A percentile compares a stretch with the other conserved stretches of the same genome.
These are phyloP conservation scores for Platanthera zijinensis DNA, from an alignment of 106 monocot species.

Conservation along the genomic window DNA sequence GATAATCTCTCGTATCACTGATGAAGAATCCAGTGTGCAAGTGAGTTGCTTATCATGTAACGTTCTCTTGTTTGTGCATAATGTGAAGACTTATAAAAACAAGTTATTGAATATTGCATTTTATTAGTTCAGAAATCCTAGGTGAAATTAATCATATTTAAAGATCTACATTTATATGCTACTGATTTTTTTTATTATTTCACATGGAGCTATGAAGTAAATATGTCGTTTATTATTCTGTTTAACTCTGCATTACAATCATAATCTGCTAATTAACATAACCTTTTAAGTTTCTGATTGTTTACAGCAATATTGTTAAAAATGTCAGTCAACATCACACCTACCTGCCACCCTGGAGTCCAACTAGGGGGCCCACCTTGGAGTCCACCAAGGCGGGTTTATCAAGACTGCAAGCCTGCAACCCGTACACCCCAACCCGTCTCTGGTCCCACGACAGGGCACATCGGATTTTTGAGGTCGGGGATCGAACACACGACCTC, in stretches of 20 bases:
- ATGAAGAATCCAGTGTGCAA: constrained; percentile 96
- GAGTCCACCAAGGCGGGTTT: too few relatives aligned
- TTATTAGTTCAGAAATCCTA: neutral
- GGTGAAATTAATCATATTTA: neutral
- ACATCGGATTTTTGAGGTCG: too few relatives aligned
- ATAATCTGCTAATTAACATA: neutral
- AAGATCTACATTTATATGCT: neutral
- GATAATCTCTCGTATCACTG: constrained; percentile 93
- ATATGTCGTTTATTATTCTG: neutral
- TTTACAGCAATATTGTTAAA: neutral
- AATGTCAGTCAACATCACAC: neutral
- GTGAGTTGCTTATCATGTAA: constrained; percentile 30
- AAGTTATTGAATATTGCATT: neutral
- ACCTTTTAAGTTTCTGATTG: neutral
- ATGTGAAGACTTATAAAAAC: neutral
- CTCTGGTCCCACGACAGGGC: too few relatives aligned
- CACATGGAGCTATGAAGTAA: neutral
- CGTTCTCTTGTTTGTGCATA: neutral
- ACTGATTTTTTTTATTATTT: constrained; percentile 4
- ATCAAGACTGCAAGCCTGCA: too few relatives aligned
- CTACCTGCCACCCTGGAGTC: too few relatives aligned
- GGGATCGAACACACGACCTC: too few relatives aligned
- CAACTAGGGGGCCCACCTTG: too few relatives aligned
- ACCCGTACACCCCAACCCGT: too few relatives aligned
- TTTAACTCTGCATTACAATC: neutral